Conservation (phyloP, 1,284 basidiomycete species). For the Trichosporon faecale region DNA sequence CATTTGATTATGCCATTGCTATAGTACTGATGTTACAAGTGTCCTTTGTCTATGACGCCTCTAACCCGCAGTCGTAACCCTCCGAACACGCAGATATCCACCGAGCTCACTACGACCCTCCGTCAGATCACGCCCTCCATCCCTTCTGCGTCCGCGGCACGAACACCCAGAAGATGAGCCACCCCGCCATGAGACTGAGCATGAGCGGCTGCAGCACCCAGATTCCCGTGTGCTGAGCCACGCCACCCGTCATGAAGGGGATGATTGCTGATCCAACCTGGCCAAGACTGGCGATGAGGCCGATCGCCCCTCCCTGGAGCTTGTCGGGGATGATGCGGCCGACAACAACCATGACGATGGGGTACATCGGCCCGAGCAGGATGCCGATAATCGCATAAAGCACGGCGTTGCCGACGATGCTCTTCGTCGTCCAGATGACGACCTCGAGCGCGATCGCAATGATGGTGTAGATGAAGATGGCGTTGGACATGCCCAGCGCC, state of each 20-base stretch:
- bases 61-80: too few relatives aligned
- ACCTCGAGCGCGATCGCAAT: conserved; percentile 56
- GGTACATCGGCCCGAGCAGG: conserved; percentile 60
- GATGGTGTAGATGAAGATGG: conserved; percentile 42
- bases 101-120: too few relatives aligned
- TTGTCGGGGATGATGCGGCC: conserved; percentile 59
- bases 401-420: conserved; percentile 61
- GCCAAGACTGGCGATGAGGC: conserved; percentile 61
- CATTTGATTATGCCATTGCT: neutral
- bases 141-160: neutral
- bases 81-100: too few relatives aligned
- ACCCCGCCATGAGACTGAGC: conserved; percentile 35
- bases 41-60: neutral
- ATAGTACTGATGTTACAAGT: neutral
- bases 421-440: conserved; percentile 63
- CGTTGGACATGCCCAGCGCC: conserved; percentile 36
- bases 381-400: conserved; percentile 61
- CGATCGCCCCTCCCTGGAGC: conserved; percentile 64
- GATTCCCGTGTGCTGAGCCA: conserved; percentile 40
- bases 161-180: conserved; percentile 35
- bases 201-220: conserved; percentile 48
- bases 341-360: conserved; percentile 56
- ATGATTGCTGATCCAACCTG: conserved; percentile 65
- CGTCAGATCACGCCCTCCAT: neutral
- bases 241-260: conserved; percentile 57